A percentile compares a stretch with the other conserved stretches of the same genome.
phyloP scores from a whole-genome alignment of 2,329 filamentous ascomycete genomes.

The Cladophialophora exuberans region DNA sequence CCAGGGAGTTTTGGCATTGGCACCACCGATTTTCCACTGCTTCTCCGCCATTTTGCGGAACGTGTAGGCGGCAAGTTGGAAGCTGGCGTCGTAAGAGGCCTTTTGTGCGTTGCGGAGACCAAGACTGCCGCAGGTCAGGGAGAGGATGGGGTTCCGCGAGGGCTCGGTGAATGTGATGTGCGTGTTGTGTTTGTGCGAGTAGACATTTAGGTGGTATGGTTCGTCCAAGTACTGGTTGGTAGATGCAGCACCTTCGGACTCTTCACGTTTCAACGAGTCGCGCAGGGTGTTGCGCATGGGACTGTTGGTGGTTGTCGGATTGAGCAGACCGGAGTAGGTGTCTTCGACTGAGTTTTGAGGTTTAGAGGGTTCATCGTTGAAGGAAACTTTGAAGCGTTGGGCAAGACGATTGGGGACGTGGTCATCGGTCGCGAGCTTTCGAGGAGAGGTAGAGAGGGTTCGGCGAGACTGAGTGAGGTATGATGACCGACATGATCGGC shows the following conservation, averaged over 20 bases:
- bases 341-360: neutral
- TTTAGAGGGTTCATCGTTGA: conserved; percentile 4
- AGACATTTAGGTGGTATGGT: conserved; percentile 86
- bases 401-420: conserved; percentile 10
- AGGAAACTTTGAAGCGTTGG: conserved; percentile 14
- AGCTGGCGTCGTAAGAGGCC: conserved; percentile 85
- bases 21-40: conserved; percentile 74
- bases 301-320: conserved; percentile 1
- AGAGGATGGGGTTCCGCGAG: conserved; percentile 76
- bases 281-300: conserved; percentile 14
- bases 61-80: conserved; percentile 83
- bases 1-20: conserved; percentile 49
- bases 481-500: conserved; percentile 25
- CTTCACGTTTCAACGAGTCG: too few relatives aligned
- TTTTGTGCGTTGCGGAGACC: conserved; percentile 85
- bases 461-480: conserved; percentile 16
- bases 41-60: conserved; percentile 83
- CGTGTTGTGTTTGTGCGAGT: conserved; percentile 88
- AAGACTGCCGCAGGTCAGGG: conserved; percentile 80
- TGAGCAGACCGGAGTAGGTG: conserved; percentile 5
- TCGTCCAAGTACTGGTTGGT: conserved; percentile 43
- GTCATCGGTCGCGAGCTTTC: neutral
- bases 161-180: conserved; percentile 89
- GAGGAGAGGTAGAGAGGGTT: conserved; percentile 12
- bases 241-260: conserved; percentile 19